phyloP scores from a whole-genome alignment of 2,329 filamentous ascomycete species.

The Trichoderma pleuroti region DNA sequence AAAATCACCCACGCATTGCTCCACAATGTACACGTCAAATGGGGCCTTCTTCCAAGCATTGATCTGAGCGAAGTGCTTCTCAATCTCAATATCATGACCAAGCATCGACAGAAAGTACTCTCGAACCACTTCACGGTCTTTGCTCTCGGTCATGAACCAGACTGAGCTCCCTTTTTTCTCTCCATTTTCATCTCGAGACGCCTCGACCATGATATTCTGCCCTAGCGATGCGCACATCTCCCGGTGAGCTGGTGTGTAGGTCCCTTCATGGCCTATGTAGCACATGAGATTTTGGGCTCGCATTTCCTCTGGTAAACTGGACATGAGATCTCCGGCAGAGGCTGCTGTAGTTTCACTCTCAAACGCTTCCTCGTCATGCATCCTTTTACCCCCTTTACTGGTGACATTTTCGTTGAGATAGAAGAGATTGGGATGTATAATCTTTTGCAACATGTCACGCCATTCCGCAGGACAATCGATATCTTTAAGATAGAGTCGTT shows the following conservation, averaged over 20 bases:
- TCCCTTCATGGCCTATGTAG: constrained; percentile 96
- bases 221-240: constrained; percentile 97
- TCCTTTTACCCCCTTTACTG: constrained; percentile 33
- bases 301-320: constrained; percentile 80
- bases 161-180: constrained; percentile 85
- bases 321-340: constrained; percentile 89
- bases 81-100: constrained; percentile 94
- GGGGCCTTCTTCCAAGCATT: constrained; percentile 94
- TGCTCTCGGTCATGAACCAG: constrained; percentile 98
- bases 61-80: constrained; percentile 93
- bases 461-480: constrained; percentile 91
- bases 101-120: constrained; percentile 93
- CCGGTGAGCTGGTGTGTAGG: constrained; percentile 89
- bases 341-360: constrained; percentile 57
- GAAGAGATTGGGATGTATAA: constrained; percentile 78
- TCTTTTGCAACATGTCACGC: constrained; percentile 72
- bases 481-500: constrained; percentile 92
- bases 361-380: constrained; percentile 37
- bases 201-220: constrained; percentile 98
- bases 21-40: constrained; percentile 88
- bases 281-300: constrained; percentile 97
- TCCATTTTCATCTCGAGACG: constrained; percentile 68
- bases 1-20: constrained; percentile 86
- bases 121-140: constrained; percentile 82
- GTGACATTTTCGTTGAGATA: constrained; percentile 82